Evolutionary conservation across 1,284 basidiomycete species (phyloP), one percentile per base, ranked within the genome.

Genomic region (Schizophyllum commune): DNA sequence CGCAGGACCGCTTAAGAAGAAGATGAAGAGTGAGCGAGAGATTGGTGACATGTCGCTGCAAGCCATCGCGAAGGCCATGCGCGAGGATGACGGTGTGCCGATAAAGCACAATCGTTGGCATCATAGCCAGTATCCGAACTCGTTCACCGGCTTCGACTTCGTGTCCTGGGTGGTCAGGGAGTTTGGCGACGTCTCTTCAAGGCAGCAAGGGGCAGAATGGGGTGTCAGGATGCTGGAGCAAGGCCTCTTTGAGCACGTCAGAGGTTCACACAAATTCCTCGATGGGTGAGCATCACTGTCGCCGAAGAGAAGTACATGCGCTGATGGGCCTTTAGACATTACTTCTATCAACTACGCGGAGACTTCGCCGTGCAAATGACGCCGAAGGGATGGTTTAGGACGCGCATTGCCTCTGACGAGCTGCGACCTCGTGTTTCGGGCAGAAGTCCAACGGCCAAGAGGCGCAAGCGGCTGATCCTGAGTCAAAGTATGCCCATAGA

Each of bases 401-500:
- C 82, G 51, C 78, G 53, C 9, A 55, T 55, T 13, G 53, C 27
- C 11, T 21, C 53, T 4, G 20, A 55, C 19, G 20, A 21, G 53
- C 17, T 47, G 53, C 9, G 53, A 5, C 53, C 27, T 27, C 53
- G 53, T 55, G 9, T 13, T 27, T 20, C 53, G 20, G 53, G 27
- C 1, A 71, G 55, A 73, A 72, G 27, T 68, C 72, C 34, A 77
- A 73, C 77, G 77, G 63, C 80, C 76, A 62, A 72, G 75, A 27
- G 11, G 57, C 86, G 79, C 71, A 91, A 86, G 68, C 82, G 83
- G 47, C 78, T 92, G 32, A 87, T 94, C 58, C 79, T 97, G 66
- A 94, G 90, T 68, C 90, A 95, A 71, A 92, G 85, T 32, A 89
- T 92, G 80, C 83, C 94, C 34, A 88, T 96, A 63, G 94, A 96